Base-by-base conservation (phyloP, 192 early-diverging fungal species). In the Backusella sp. region DNA sequence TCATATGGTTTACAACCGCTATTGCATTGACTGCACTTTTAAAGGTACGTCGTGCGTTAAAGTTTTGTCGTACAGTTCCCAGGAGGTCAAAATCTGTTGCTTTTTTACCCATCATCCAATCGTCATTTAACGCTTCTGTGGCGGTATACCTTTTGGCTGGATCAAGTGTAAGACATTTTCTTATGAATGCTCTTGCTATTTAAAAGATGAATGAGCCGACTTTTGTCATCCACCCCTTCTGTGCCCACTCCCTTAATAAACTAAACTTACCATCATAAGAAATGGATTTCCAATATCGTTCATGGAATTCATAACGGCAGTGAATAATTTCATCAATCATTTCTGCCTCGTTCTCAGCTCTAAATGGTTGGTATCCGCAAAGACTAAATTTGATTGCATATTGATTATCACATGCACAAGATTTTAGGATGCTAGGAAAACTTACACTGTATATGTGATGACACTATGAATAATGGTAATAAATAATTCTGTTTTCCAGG, bases 361-460 rank as follows among this genome's bases (percentile, higher is more conserved):
- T 90, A 79, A 90, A 94, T 23, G 94, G 94, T n/a, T 88, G 86
- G 84, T 95, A 95, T 39, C 94, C 94, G 73, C 93, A 95, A 17
- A 95, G 91, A 37, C 88, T 89, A 59, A 34, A 44, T 39, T 66
- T 5, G 15, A 26, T 15, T 52, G 21, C 19, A 35, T 62, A 9
- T 21, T 30, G 28, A 19, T 32, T 30, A 21, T 53, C 32, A 46
- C 35, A 59, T 44, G 23, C 12, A 15, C 15, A 39, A 15, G 36
- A 5, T 9, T 32, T 32, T 32, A 32, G 17, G 11, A 28, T 14
- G 21, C 56, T 14, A 62, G 8, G 32, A 6, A 46, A 32, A 73
- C 89, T 85, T 84, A 92, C 85, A 95, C 80, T 42, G 95, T 94
- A 78, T 95, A 97, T 41, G 96, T 91, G 72, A 98, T 92, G 9